Evolutionary conservation across 148 eudicot species (phyloP), one percentile per base, ranked within the genome.

Genomic region (Fallopia convolvulus): DNA sequence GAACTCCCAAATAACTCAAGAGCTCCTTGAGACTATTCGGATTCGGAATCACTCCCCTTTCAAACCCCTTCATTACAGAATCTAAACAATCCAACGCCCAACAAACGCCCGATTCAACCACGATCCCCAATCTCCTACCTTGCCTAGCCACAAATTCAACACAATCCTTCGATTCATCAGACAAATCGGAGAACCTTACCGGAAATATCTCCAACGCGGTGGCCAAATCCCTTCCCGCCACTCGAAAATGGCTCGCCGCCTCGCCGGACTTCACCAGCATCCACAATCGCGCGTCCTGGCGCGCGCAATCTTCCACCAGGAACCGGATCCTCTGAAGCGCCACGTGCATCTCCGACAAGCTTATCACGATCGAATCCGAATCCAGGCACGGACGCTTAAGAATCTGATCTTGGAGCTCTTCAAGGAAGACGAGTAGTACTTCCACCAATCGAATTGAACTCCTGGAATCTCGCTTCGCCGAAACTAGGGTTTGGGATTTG

Each of bases 311-410:
- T 46, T 85, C 78, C 2, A 91, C 21, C 6, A 91, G 75, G 79
- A 83, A 91, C 11, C 3, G 48, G n/a, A 91, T 12, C 79, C 88
- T 88, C 82, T 93, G 98, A 70, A 93, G 83, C 39, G 77, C 81
- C 71, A 88, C 86, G 60, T 93, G 90, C 32, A 93, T 82, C 79
- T 89, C 90, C 0, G 87, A 83, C 21, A 93, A 78, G 46, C 88
- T 72, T 30, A 80, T 32, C 18, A 70, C 36, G 53, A 84, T 30
- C 13, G 23, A 68, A 58, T 85, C 33, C 50, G 52, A 73, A 26
- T 7, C 55, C 53, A 30, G 40, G 12, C 17, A 63, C 2, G 56
- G 56, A 50, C 8, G 14, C 9, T 41, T 18, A 36, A 26, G 8
- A n/a, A 71, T 39, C 5, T 42, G 23, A 10, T 30, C 81, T 60